phyloP scores from a whole-genome alignment of 140 eudicot species.

The Cichorium intybus region DNA sequence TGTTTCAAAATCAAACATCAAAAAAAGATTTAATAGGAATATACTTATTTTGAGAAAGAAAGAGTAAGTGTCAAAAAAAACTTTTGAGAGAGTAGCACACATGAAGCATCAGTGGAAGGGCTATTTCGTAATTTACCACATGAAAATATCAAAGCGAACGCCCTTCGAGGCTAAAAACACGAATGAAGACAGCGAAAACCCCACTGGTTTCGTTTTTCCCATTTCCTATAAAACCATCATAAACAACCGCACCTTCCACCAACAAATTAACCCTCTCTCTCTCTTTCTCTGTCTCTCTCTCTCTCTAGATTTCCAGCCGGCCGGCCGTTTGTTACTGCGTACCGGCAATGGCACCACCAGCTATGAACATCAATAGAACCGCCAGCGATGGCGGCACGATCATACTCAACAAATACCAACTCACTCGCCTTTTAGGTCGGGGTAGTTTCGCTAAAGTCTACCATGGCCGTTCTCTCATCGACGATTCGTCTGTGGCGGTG shows the following conservation, averaged over 20 bases:
- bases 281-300: background rate
- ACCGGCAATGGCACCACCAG: slow-evolving; percentile 21
- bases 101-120: slow-evolving; percentile 2
- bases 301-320: background rate
- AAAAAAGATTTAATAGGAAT: no score
- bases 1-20: no score
- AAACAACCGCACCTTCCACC: slow-evolving; percentile 1
- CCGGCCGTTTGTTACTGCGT: background rate
- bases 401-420: slow-evolving; percentile 46
- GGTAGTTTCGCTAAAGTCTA: slow-evolving; percentile 77
- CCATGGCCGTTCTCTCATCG: slow-evolving; percentile 37
- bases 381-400: slow-evolving; percentile 48
- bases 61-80: background rate
- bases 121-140: background rate
- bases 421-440: slow-evolving; percentile 50
- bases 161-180: slow-evolving; percentile 12
- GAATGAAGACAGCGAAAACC: slow-evolving; percentile 34
- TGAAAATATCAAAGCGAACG: slow-evolving; percentile 24
- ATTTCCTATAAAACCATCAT: slow-evolving; percentile 7
- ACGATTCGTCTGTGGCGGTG: slow-evolving; percentile 40
- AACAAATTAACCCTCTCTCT: background rate
- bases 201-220: slow-evolving; percentile 16
- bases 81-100: background rate
- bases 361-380: slow-evolving; percentile 29
- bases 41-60: background rate